phyloP scores from a whole-genome alignment of 139 green algal species.

The Volvox africanus region DNA sequence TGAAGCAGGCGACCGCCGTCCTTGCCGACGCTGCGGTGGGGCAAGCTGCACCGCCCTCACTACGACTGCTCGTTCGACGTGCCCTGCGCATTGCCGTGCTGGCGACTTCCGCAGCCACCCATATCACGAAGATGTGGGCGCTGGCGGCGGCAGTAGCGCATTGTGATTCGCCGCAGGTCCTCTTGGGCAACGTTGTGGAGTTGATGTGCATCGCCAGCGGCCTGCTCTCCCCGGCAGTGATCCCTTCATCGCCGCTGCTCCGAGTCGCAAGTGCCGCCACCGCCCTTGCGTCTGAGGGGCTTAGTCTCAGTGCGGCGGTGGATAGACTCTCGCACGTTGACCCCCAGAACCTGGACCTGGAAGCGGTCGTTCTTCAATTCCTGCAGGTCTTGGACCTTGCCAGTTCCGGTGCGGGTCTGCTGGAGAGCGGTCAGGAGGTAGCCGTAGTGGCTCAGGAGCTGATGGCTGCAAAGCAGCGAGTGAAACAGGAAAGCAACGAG shows the following conservation, averaged over 20 bases:
- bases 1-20: not conserved
- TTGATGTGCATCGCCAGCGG: too few relatives aligned
- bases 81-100: not conserved
- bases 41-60: not conserved
- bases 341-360: not conserved
- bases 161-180: not conserved
- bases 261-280: not conserved
- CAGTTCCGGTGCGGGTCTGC: not conserved
- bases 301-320: not conserved
- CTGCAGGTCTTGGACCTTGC: not conserved
- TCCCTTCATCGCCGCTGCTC: not conserved
- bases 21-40: not conserved
- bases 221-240: not conserved
- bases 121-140: not conserved
- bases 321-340: not conserved
- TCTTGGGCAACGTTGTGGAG: not conserved
- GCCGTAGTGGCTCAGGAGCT: not conserved
- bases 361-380: not conserved
- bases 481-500: not conserved
- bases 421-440: not conserved
- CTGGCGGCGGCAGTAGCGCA: not conserved
- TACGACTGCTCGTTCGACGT: not conserved
- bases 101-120: not conserved
- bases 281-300: not conserved
- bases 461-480: not conserved